A percentile compares a stretch with the other conserved stretches of the same genome.
Evolutionary conservation across 768 basidiomycete species (phyloP).

Genomic region (Mycena vitilis): DNA sequence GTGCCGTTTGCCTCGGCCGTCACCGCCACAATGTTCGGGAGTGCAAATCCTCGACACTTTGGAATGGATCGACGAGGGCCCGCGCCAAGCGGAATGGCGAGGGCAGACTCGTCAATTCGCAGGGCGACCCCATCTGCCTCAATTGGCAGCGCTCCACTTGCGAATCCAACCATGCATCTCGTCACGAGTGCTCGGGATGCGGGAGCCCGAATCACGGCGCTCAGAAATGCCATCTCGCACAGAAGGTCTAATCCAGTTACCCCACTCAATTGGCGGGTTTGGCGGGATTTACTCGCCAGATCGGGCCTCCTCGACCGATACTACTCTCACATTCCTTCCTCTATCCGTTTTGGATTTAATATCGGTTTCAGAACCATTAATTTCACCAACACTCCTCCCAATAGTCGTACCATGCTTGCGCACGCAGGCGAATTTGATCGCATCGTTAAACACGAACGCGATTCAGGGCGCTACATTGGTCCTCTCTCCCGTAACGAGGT

Average conservation of each 20-base stretch:
- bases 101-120: neutral
- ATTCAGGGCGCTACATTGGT: slow-evolving; percentile 34
- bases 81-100: slow-evolving; percentile 1
- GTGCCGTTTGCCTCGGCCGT: slow-evolving; percentile 17
- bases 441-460: slow-evolving; percentile 31
- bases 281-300: slow-evolving; percentile 25
- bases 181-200: slow-evolving; percentile 45
- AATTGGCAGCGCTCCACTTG: slow-evolving; percentile 1
- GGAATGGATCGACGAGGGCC: slow-evolving; percentile 2
- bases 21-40: slow-evolving; percentile 4
- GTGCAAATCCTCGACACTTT: neutral
- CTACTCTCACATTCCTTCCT: slow-evolving; percentile 33
- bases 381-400: slow-evolving; percentile 35
- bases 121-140: neutral
- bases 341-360: slow-evolving; percentile 38
- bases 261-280: slow-evolving; percentile 32
- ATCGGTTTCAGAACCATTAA: slow-evolving; percentile 34
- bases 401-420: slow-evolving; percentile 28
- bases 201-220: slow-evolving; percentile 41
- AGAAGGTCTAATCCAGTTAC: slow-evolving; percentile 36
- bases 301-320: slow-evolving; percentile 24
- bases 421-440: slow-evolving; percentile 12
- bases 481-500: slow-evolving; percentile 29
- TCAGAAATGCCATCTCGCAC: slow-evolving; percentile 38
- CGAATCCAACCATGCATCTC: neutral